These are phyloP conservation scores for Aspergillus sp. DNA, from an alignment of 2,329 filamentous ascomycete genomes.

Conservation along the genomic window DNA sequence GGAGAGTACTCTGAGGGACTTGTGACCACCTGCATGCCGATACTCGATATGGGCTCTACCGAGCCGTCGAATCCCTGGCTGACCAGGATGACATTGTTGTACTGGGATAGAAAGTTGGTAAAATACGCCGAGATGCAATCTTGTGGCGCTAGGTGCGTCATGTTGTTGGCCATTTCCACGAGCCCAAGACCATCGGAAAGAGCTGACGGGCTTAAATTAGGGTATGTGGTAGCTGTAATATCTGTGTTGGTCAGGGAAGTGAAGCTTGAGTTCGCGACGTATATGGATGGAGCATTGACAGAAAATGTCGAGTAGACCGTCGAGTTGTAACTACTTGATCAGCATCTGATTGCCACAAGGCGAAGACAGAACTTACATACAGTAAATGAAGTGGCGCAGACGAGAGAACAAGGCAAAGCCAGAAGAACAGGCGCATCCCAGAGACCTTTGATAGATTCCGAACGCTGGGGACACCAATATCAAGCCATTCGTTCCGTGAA, in stretches of 20 bases:
- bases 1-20: neutral
- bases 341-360: neutral
- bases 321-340: neutral
- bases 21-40: neutral
- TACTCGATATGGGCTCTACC: accelerated
- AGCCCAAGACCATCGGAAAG: neutral
- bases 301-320: neutral
- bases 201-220: no score
- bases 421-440: slow-evolving; percentile 27
- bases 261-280: neutral
- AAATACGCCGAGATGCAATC: slow-evolving; percentile 19
- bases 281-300: neutral
- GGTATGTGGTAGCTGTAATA: no score
- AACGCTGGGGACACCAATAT: slow-evolving; percentile 45
- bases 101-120: slow-evolving; percentile 13
- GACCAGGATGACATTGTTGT: slow-evolving; percentile 15
- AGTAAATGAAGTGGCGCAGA: slow-evolving; percentile 17
- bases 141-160: neutral
- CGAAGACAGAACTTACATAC: neutral
- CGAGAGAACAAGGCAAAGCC: slow-evolving; percentile 13
- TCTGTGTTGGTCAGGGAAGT: neutral
- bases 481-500: slow-evolving; percentile 39
- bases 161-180: neutral
- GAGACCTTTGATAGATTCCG: slow-evolving; percentile 30
- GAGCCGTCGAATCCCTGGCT: neutral